A percentile compares a stretch with the other conserved stretches of the same genome.
phyloP scores from a whole-genome alignment of 768 basidiomycete genomes.

The Hygrophorus pudorinus region DNA sequence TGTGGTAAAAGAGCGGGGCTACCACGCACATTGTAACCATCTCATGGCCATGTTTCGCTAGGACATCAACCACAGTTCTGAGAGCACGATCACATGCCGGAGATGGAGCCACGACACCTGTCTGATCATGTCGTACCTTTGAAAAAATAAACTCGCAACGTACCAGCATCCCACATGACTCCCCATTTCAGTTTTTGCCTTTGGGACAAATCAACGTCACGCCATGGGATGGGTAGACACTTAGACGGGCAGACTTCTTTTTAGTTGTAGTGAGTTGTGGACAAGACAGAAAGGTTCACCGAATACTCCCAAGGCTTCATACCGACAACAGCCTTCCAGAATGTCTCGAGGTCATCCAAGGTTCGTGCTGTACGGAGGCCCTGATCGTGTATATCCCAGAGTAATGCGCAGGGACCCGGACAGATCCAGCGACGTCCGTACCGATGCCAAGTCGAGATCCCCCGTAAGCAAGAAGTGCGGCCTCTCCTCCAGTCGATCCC shows the following conservation, averaged over 20 bases:
- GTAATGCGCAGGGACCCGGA: slow-evolving; percentile 57
- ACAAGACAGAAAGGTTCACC: slow-evolving; percentile 16
- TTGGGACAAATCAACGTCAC: slow-evolving; percentile 18
- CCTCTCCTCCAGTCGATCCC: slow-evolving; percentile 65
- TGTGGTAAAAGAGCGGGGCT: neutral
- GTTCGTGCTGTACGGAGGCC: slow-evolving; percentile 45
- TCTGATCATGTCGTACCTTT: too few relatives aligned
- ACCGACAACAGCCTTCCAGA: slow-evolving; percentile 50
- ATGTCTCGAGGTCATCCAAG: slow-evolving; percentile 49
- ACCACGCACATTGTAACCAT: slow-evolving; percentile 34
- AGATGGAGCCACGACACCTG: slow-evolving; percentile 47
- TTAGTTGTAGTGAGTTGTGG: neutral
- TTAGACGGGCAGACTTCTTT: slow-evolving; percentile 19
- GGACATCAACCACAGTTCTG: slow-evolving; percentile 30
- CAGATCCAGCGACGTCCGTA: slow-evolving; percentile 61
- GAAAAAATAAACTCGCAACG: slow-evolving; percentile 6
- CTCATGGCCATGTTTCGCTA: slow-evolving; percentile 38
- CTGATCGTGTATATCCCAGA: slow-evolving; percentile 55
- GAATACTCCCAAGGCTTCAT: slow-evolving; percentile 58
- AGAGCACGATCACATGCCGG: slow-evolving; percentile 53
- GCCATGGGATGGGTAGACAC: slow-evolving; percentile 36
- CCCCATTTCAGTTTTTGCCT: slow-evolving; percentile 38
- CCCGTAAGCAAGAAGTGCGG: slow-evolving; percentile 49
- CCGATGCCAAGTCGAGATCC: slow-evolving; percentile 56
- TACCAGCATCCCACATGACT: slow-evolving; percentile 57